Conservation (phyloP, 2,329 filamentous ascomycete species). For the Beauveria australis region DNA sequence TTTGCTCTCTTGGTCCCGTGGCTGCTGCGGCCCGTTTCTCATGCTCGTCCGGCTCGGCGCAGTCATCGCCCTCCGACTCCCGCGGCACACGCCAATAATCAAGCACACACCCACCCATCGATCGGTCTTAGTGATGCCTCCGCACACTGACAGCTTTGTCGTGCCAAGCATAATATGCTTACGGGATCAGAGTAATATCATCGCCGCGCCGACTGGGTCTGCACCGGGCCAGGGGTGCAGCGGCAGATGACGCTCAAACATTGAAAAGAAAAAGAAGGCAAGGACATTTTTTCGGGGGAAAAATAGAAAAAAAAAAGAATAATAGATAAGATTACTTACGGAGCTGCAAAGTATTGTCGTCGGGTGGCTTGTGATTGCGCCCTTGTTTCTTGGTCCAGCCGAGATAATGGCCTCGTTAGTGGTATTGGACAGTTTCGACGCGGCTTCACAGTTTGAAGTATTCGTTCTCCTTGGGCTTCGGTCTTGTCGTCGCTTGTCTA, state of each 20-base stretch:
- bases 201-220: neutral
- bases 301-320: neutral
- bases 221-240: neutral
- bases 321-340: neutral
- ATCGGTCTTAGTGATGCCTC: neutral
- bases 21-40: neutral
- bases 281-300: neutral
- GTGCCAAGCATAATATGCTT: constrained; percentile 10
- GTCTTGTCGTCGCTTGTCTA: neutral
- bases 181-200: constrained; percentile 8
- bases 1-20: neutral
- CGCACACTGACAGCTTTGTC: neutral
- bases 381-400: neutral
- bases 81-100: neutral
- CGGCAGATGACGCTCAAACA: neutral
- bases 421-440: neutral
- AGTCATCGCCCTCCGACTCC: neutral
- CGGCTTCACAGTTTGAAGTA: neutral
- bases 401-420: neutral
- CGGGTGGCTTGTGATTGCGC: neutral
- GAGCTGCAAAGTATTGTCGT: neutral
- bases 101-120: neutral
- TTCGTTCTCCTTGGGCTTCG: neutral
- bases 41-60: no score
- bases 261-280: neutral